Conservation (phyloP, 371 early-diverging fungal species). For the Coemansia sp. region DNA sequence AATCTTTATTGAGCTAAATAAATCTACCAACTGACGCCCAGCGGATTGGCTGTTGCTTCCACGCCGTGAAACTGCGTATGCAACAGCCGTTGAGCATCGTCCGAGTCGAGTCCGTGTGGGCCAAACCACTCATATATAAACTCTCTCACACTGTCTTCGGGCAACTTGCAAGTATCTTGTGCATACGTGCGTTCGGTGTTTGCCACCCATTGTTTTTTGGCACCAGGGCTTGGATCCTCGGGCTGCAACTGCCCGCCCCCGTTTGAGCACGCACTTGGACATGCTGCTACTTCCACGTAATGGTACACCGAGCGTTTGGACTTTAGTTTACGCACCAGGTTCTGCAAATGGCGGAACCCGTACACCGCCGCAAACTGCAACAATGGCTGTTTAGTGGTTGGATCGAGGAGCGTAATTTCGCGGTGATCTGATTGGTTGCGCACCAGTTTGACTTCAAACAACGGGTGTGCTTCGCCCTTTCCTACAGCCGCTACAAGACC, state of each 20-base stretch:
- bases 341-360: slow-evolving; percentile 97
- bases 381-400: slow-evolving; percentile 51
- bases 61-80: slow-evolving; percentile 44
- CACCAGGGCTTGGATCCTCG: slow-evolving; percentile 9
- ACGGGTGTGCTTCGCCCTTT: slow-evolving; percentile 18
- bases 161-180: slow-evolving; percentile 14
- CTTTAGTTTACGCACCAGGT: slow-evolving; percentile 84
- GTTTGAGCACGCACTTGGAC: slow-evolving; percentile 51
- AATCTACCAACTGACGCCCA: slow-evolving; percentile 45
- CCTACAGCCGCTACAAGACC: slow-evolving; percentile 26
- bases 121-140: slow-evolving; percentile 50
- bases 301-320: slow-evolving; percentile 70
- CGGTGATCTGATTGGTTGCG: slow-evolving; percentile 79
- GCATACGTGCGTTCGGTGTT: slow-evolving; percentile 35
- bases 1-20: too few species aligned
- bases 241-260: slow-evolving; percentile 53
- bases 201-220: slow-evolving; percentile 47
- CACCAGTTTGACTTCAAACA: slow-evolving; percentile 53
- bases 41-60: slow-evolving; percentile 32
- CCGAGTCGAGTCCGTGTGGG: slow-evolving; percentile 37
- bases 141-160: slow-evolving; percentile 17
- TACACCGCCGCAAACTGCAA: slow-evolving; percentile 82
- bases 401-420: slow-evolving; percentile 61
- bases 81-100: slow-evolving; percentile 11
- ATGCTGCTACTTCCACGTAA: slow-evolving; percentile 80